These are phyloP conservation scores for Davidsoniella virescens DNA, from an alignment of 2,329 filamentous ascomycete genomes.

Conservation along the genomic window DNA sequence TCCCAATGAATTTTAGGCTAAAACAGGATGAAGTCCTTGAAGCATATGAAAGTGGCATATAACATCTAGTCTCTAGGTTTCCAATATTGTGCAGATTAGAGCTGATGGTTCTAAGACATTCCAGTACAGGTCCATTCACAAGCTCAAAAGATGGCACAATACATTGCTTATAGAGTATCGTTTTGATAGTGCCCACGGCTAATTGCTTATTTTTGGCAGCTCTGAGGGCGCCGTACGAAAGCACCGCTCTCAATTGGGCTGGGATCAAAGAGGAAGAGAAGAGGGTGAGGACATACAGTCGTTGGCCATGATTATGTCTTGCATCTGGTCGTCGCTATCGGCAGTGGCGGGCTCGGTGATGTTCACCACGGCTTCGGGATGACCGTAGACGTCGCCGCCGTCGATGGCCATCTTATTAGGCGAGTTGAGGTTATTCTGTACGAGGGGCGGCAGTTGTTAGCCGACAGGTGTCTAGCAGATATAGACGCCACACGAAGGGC, in stretches of 20 bases:
- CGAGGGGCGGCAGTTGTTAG: background rate
- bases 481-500: background rate
- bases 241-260: background rate
- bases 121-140: too few relatives aligned
- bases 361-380: slow-evolving; percentile 8
- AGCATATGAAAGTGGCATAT: too few relatives aligned
- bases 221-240: background rate
- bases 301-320: slow-evolving; percentile 8
- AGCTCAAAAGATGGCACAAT: too few relatives aligned
- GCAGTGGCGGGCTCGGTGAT: slow-evolving; percentile 5
- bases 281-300: slow-evolving; percentile 9
- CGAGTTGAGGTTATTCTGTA: slow-evolving; percentile 5
- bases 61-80: too few relatives aligned
- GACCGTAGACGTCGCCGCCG: slow-evolving; percentile 7
- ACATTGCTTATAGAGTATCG: too few relatives aligned
- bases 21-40: too few relatives aligned
- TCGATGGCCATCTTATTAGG: slow-evolving; percentile 9
- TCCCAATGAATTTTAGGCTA: too few relatives aligned
- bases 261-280: slow-evolving; percentile 1
- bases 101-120: too few relatives aligned
- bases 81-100: too few relatives aligned
- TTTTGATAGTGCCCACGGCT: too few relatives aligned
- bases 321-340: slow-evolving; percentile 6
- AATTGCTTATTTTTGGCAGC: too few relatives aligned
- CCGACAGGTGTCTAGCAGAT: background rate